phyloP scores from a whole-genome alignment of 352 stramenopile species.

The Lagenidium giganteum region DNA sequence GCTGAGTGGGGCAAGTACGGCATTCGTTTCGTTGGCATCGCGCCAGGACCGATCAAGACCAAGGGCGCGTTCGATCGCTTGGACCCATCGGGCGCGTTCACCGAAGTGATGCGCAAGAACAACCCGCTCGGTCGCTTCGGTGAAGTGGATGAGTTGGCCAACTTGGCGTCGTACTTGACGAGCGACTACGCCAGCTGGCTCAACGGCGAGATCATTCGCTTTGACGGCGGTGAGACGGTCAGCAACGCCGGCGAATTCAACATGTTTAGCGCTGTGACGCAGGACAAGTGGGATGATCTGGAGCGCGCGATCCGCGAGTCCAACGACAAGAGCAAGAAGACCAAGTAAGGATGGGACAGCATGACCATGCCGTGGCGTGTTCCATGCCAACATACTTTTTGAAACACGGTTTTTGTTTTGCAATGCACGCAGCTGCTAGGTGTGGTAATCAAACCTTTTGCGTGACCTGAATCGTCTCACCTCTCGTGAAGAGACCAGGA shows the following conservation, averaged over 20 bases:
- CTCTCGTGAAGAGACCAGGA: too few species aligned
- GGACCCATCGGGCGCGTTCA: slow-evolving; percentile 63
- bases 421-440: too few species aligned
- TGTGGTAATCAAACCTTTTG: too few species aligned
- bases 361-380: too few species aligned
- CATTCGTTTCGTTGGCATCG: slow-evolving; percentile 95
- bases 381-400: too few species aligned
- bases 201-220: slow-evolving; percentile 77
- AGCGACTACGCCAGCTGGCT: slow-evolving; percentile 82
- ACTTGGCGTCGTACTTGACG: slow-evolving; percentile 69
- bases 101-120: slow-evolving; percentile 57
- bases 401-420: too few species aligned
- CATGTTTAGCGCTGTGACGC: slow-evolving; percentile 53
- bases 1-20: slow-evolving; percentile 95
- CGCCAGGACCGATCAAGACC: slow-evolving; percentile 93
- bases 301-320: slow-evolving; percentile 50
- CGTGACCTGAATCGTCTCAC: too few species aligned
- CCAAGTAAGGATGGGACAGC: too few species aligned
- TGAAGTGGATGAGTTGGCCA: slow-evolving; percentile 74
- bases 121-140: slow-evolving; percentile 73
- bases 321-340: slow-evolving; percentile 68
- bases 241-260: slow-evolving; percentile 78
- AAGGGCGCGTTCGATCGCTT: slow-evolving; percentile 79
- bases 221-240: slow-evolving; percentile 77
- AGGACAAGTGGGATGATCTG: slow-evolving; percentile 72